Conservation (phyloP, 148 eudicot species). For the Chenopodium formosanum region DNA sequence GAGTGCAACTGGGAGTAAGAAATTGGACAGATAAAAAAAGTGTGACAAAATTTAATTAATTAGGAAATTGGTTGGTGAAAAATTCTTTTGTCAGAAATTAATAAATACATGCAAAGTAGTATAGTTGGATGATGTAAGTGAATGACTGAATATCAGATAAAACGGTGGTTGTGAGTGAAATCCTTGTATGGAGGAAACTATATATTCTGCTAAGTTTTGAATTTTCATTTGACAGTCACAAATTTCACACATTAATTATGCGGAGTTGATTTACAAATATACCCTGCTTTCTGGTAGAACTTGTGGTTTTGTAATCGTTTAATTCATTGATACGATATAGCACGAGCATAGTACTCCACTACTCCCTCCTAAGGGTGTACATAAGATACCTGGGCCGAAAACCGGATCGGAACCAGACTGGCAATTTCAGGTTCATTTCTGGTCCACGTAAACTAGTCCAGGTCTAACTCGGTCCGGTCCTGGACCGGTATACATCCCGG, state of each 20-base stretch:
- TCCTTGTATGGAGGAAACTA: neutral
- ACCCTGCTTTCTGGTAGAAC: neutral
- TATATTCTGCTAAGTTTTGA: conserved; percentile 24
- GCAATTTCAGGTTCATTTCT: no score
- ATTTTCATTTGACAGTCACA: conserved; percentile 18
- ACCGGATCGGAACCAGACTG: no score
- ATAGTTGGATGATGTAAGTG: conserved; percentile 10
- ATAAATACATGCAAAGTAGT: neutral
- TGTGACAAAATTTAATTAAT: conserved; percentile 10
- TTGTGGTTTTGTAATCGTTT: neutral
- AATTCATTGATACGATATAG: neutral
- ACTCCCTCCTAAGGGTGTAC: no score
- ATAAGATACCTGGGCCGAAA: no score
- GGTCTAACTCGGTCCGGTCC: no score
- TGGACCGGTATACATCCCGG: no score
- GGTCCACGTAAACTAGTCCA: no score
- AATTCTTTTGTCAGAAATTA: conserved; percentile 26
- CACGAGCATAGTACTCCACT: neutral
- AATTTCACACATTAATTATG: neutral
- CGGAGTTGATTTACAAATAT: neutral
- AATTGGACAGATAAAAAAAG: conserved; percentile 3
- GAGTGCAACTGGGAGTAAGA: neutral
- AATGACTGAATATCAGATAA: conserved; percentile 8
- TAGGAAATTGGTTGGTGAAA: conserved; percentile 26
- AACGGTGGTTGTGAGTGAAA: conserved; percentile 15